Base-by-base conservation (phyloP, 148 eudicot genomes). In the Vaccinium darrowii region DNA sequence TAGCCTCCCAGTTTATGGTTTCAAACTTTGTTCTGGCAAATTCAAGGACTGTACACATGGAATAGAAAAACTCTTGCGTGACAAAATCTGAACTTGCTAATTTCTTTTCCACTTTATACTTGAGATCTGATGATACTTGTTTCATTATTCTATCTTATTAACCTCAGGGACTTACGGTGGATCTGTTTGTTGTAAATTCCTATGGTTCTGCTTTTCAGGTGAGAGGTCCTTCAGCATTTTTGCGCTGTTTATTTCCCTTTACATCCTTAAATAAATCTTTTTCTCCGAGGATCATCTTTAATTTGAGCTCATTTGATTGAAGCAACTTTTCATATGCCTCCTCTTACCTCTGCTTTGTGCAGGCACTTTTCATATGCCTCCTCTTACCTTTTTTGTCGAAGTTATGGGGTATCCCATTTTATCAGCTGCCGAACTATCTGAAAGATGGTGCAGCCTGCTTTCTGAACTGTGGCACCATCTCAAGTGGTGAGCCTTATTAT, bases 201-300 rank as follows among this genome's bases (percentile, higher is more conserved):
- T 97, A 79, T 87, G 99, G 99, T 88, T 97, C 99, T 86, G 98
- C 98, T 85, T 97, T 90, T 89, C 99, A 97, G 91, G 99, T 97
- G 83, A 89, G 86, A 89, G 89, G 84, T 79, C 27, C 19, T 10
- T 50, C 57, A 76, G 57, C 13, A 25, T n/a, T 51, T 50, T 76
- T 19, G 4, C 1, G 51, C 51, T n/a, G 50, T 50, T 76, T 50
- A 19, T 76, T n/a, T 76, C 30, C 27, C 18, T 76, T 76, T 51
- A 4, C 25, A 30, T 27, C 8, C 8, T 52, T 52, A 10, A n/a
- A n/a, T 47, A 33, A 50, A 76, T 19, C 81, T 16, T 62, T 15
- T 25, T 57, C 39, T 57, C 8, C 7, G 4, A 7, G 8, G 54
- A 3, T n/a, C 25, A 16, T 54, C n/a, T 33, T 14, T 15, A 16